phyloP scores from a whole-genome alignment of 805 yeast genomes.

The Metschnikowia anglica region DNA sequence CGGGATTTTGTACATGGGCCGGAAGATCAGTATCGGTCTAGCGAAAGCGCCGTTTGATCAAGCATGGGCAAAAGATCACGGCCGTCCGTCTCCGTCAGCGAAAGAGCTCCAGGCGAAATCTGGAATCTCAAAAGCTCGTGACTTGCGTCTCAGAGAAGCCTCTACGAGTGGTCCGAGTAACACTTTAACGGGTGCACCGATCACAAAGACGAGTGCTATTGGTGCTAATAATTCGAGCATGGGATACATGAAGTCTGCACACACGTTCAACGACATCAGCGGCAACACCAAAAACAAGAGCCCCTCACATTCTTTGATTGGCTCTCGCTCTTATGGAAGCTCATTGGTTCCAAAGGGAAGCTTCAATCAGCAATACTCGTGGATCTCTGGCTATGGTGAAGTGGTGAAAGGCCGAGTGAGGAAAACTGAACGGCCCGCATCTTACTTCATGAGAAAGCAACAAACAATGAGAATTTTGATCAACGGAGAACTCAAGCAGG shows the following conservation, averaged over 20 bases:
- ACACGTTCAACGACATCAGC: slow-evolving; percentile 31
- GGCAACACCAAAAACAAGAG: slow-evolving; percentile 37
- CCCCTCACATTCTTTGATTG: slow-evolving; percentile 32
- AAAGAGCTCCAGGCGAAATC: slow-evolving; percentile 30
- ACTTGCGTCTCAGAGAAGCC: slow-evolving; percentile 45
- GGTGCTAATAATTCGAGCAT: slow-evolving; percentile 19
- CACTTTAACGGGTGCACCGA: slow-evolving; percentile 20
- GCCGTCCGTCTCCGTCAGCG: slow-evolving; percentile 33
- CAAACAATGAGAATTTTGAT: slow-evolving; percentile 65
- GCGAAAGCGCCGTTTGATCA: slow-evolving; percentile 56
- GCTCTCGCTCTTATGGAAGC: slow-evolving; percentile 39
- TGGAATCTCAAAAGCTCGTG: slow-evolving; percentile 34
- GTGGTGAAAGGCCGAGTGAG: slow-evolving; percentile 62
- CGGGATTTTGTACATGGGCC: slow-evolving; percentile 76
- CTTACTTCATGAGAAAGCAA: slow-evolving; percentile 39
- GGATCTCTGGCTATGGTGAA: slow-evolving; percentile 37
- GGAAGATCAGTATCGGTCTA: slow-evolving; percentile 54
- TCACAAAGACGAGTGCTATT: slow-evolving; percentile 16
- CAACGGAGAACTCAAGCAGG: slow-evolving; percentile 54
- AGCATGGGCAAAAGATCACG: slow-evolving; percentile 47
- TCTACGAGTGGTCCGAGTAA: slow-evolving; percentile 26
- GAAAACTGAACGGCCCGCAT: slow-evolving; percentile 47
- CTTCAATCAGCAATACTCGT: slow-evolving; percentile 27
- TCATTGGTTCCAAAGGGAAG: slow-evolving; percentile 28
- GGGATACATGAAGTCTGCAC: slow-evolving; percentile 37